Evolutionary conservation across 768 basidiomycete species (phyloP), one percentile per base, ranked within the genome.

Genomic region (Dacryopinax primogenitus): DNA sequence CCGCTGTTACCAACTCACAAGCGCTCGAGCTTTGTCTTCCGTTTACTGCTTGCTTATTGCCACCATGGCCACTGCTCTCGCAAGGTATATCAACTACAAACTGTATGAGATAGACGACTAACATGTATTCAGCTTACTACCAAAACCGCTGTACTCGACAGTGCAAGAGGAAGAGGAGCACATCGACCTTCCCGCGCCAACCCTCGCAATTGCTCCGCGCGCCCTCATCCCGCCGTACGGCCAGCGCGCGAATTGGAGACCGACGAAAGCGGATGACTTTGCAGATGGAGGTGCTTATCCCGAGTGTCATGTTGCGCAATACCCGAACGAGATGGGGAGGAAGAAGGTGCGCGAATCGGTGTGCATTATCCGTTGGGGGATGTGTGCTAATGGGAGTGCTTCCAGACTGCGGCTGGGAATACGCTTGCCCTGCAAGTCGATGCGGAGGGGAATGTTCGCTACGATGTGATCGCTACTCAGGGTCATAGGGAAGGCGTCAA

Each of bases 351-450:
- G 84, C 62, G 36, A 65, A 51, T 3, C 23, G 1, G 12, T 18
- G 30, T 28, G 36, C 35, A 13, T 6, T 9, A 7, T 18, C 11
- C n/a, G 21, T 15, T 41, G 39, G 63, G 36, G 16, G 21, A 13
- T 34, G 28, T 28, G 33, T 7, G 30, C 62, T 34, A 32, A 34
- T 21, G 39, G 36, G 36, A 33, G 23, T 64, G 47, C 26, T 45
- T 45, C 7, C 67, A 95, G 92, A 86, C 89, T 1, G 86, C 90
- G 3, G 86, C 90, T 26, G 95, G 95, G 4, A 95, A 94, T 71
- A 98, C 96, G 0, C 83, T 99, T 9, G 93, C 96, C 3, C 83
- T 99, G 2, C 94, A 95, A 81, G 95, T 98, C 32, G 95, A 99
- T 72, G 84, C 84, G 66, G 94, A 96, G 74, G 96, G 96, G 51